Evolutionary conservation across 768 basidiomycete species (phyloP), one percentile per base, ranked within the genome.

Genomic region (Xerocomellus dryophilus): DNA sequence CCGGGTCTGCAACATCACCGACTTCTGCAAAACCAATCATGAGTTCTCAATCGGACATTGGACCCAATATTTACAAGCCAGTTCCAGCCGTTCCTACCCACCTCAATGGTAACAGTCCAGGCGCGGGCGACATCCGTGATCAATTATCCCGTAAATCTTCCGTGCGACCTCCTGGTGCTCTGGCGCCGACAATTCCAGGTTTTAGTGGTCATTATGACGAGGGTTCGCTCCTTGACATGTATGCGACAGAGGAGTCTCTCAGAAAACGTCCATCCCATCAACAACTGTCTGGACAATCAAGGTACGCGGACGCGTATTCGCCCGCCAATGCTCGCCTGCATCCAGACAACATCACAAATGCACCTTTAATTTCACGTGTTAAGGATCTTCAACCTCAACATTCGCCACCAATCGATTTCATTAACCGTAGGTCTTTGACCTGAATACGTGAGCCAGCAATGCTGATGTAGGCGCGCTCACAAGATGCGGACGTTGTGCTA

Each of bases 61-160:
- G 18, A 4, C 58, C 61, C 2, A 70, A 69, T 31, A 38, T 71
- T 15, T 57, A 68, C 57, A 70, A 70, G 50, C 68, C 69, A 12
- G 68, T 70, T 4, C 69, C 69, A 7, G 61, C 68, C 2, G 59
- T 70, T 10, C 69, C 68, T 2, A 31, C 48, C 7, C 52, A 53
- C 18, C 7, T 45, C 5, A 63, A 63, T n/a, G 58, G 58, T 10
- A 47, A 50, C 7, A 21, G 36, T 14, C 43, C 48, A 18, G 51
- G 43, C 4, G 21, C 32, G 4, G 68, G 66, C 17, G 65, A 68
- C 40, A 39, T 60, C 35, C 68, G 58, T 38, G 62, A 64, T 38
- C 54, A 57, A 7, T 20, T 66, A 2, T 36, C 48, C 9, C 64
- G 57, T 2, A 66, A 58, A 46, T 5, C 62, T 21, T 70, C 68